Conservation (phyloP, 2,329 filamentous ascomycete genomes). For the Neocucurbitaria cava region DNA sequence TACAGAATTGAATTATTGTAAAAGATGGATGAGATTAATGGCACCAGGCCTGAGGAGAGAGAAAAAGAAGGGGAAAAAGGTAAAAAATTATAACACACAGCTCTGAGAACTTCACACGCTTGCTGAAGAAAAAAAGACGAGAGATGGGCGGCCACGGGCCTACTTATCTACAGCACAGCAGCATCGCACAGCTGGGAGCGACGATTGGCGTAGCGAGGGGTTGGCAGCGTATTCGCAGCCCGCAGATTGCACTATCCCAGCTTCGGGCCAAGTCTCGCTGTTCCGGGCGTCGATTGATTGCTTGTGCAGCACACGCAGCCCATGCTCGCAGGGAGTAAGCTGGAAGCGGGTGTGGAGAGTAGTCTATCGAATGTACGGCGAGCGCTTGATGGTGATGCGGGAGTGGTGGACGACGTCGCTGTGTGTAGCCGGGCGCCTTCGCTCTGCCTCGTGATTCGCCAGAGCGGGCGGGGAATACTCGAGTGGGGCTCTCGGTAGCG, state of each 20-base stretch:
- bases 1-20: slow-evolving; percentile 50
- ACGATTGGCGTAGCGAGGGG: slow-evolving; percentile 29
- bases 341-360: slow-evolving; percentile 35
- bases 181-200: slow-evolving; percentile 32
- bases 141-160: slow-evolving; percentile 32
- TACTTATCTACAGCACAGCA: slow-evolving; percentile 44
- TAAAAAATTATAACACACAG: slow-evolving; percentile 56
- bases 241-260: slow-evolving; percentile 35
- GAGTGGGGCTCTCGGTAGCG: slow-evolving; percentile 23
- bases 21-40: slow-evolving; percentile 43
- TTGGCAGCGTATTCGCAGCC: slow-evolving; percentile 29
- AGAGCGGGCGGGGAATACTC: slow-evolving; percentile 28
- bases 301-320: slow-evolving; percentile 36
- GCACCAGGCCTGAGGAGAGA: slow-evolving; percentile 58
- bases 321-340: slow-evolving; percentile 39
- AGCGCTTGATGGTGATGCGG: slow-evolving; percentile 43
- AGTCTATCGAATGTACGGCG: slow-evolving; percentile 45
- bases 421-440: slow-evolving; percentile 35
- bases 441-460: slow-evolving; percentile 30
- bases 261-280: slow-evolving; percentile 34
- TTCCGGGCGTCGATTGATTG: slow-evolving; percentile 41
- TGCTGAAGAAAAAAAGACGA: slow-evolving; percentile 56
- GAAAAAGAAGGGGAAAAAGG: slow-evolving; percentile 48
- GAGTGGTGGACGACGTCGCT: slow-evolving; percentile 40
- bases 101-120: slow-evolving; percentile 59